Evolutionary conservation across 2,329 filamentous ascomycete genomes (phyloP).

Genomic region (Botrytis tulipae): DNA sequence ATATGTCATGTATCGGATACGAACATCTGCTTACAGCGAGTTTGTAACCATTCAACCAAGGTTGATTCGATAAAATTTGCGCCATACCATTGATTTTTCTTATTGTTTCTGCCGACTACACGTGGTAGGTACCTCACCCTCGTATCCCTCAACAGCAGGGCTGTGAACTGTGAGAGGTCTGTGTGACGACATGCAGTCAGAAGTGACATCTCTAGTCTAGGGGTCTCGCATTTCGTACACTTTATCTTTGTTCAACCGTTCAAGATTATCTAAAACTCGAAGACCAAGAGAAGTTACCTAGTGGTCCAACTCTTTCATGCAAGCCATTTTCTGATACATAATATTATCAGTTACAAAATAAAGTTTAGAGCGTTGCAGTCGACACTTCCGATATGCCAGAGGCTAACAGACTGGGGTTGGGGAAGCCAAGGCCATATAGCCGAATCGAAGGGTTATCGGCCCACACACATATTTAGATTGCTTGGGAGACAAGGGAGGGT

Average conservation of each 20-base stretch:
- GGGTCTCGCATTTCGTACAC: not conserved
- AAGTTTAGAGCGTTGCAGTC: not conserved
- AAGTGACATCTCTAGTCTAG: not conserved
- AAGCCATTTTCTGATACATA: not conserved
- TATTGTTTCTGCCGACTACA: not conserved
- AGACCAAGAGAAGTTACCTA: not conserved
- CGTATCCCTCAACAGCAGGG: not conserved
- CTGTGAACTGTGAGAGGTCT: not conserved
- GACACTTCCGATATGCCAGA: not conserved
- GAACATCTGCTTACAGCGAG: not conserved
- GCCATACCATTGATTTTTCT: too few species aligned
- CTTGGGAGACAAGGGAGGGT: not conserved
- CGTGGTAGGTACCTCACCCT: not conserved
- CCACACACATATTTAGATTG: not conserved
- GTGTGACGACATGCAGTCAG: conserved; percentile 2
- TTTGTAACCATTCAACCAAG: not conserved
- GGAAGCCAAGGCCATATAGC: not conserved
- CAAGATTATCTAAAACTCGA: not conserved
- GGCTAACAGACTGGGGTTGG: not conserved
- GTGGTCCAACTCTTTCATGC: not conserved
- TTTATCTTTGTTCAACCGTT: not conserved
- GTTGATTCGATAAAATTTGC: not conserved
- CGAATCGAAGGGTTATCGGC: not conserved
- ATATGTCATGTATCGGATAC: conserved; percentile 8
- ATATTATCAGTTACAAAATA: not conserved